Base-by-base conservation (phyloP, 2,329 filamentous ascomycete genomes). In the Pyrenochaeta sp. region DNA sequence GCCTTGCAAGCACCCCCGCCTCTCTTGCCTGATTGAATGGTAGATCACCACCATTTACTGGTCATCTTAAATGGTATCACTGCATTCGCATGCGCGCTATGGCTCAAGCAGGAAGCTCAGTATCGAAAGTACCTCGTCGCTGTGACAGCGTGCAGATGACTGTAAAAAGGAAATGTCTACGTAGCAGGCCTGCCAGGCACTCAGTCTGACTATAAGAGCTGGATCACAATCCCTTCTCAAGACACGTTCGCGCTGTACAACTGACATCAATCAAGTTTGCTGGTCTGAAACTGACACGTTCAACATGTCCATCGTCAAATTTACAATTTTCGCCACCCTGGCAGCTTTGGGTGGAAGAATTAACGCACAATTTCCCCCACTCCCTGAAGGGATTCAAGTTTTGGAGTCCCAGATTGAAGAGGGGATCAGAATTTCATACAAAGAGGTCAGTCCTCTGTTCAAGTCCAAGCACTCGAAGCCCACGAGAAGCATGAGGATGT, bases 341-440 rank as follows among this genome's bases (percentile, higher is more conserved):
- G 50, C 47, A 11, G 40, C 49, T 11, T 31, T 64, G 37, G 40
- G 40, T 35, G 43, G 43, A 22, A 4, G 60, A 7, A 35, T 39
- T 10, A 15, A 40, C 10, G 67, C 68, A 24, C 72, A 75, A 31
- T 72, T 75, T 18, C 75, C 75, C 30, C 68, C 72, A 10, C 58
- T 53, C 23, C 67, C 68, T 4, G 65, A 68, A 31, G 72, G 67
- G 4, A 50, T 76, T 1, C 69, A 69, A 10, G 59, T 72, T 9
- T 53, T 77, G 7, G 60, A 70, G 11, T 74, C 74, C 9, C 62
- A 68, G 21, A 55, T 73, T 26, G 63, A 73, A 38, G 63, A 73
- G 13, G 71, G 69, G 15, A 59, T 76, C 14, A 64, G 63, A 7
- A 73, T 78, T 23, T 69, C 72, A 3, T 77, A 75, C 56, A 77